Evolutionary conservation across 2,329 filamentous ascomycete genomes (phyloP).

Genomic region (Clonostachys byssicola): DNA sequence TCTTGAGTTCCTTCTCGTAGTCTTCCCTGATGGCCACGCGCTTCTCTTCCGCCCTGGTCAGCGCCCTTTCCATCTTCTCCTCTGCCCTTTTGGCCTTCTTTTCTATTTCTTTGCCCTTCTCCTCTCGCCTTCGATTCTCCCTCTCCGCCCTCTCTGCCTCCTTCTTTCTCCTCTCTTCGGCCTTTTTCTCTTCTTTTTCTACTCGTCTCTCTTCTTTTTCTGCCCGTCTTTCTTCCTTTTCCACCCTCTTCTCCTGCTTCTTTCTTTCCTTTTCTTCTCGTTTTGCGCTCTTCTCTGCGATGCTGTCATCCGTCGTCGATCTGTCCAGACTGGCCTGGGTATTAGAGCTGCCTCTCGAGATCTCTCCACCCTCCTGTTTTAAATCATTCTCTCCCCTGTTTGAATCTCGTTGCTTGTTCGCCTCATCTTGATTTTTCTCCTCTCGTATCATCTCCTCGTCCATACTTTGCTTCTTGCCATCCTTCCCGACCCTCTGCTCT

Average conservation of each 20-base stretch:
- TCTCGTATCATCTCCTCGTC: not conserved
- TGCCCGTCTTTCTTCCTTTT: too few species aligned
- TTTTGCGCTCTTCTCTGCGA: too few species aligned
- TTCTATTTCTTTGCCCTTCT: not conserved
- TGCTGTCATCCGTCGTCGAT: too few species aligned
- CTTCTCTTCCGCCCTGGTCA: conserved; percentile 1
- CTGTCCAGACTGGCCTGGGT: not conserved
- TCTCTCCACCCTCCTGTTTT: too few species aligned
- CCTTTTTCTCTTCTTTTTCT: not conserved
- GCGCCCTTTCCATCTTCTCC: not conserved
- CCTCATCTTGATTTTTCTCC: too few species aligned
- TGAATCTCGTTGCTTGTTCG: too few species aligned
- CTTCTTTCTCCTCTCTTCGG: not conserved
- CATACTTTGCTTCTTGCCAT: not conserved
- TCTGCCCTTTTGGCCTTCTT: conserved; percentile 3
- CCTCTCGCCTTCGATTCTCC: not conserved
- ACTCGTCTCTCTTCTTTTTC: too few species aligned
- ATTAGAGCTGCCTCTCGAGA: not conserved
- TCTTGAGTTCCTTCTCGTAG: conserved; percentile 1
- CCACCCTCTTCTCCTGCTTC: too few species aligned
- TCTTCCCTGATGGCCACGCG: conserved; percentile 1
- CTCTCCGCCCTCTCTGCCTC: too few species aligned
- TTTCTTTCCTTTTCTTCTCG: too few species aligned
- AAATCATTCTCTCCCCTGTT: too few species aligned
- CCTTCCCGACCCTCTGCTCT: not conserved